Percentiles rank a stretch among this genome's conserved stretches.
These are phyloP conservation scores for Lycium barbarum DNA, from an alignment of 257 asterid genomes.

Conservation along the genomic window DNA sequence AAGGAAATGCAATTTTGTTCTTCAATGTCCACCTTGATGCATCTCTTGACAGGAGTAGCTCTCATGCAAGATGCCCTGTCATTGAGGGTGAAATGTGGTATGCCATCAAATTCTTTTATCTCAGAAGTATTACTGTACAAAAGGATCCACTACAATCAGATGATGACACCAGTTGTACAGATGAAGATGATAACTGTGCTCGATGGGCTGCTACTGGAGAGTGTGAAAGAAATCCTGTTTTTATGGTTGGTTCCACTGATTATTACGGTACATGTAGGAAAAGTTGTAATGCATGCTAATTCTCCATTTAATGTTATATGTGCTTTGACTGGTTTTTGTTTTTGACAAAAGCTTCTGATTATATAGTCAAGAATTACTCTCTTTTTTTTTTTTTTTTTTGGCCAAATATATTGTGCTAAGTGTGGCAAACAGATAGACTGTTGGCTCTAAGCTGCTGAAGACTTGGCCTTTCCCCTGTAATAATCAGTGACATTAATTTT, in stretches of 20 bases:
- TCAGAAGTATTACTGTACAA: conserved; percentile 34
- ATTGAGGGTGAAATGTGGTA: conserved; percentile 73
- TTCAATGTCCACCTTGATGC: conserved; percentile 72
- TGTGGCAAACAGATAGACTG: neutral
- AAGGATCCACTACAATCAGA: conserved; percentile 36
- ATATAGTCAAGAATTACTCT: neutral
- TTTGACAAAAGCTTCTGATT: neutral
- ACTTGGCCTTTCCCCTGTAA: conserved; percentile 20
- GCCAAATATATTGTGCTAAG: neutral
- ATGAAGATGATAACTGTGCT: conserved; percentile 83
- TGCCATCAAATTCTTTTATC: conserved; percentile 64
- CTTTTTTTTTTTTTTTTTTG: neutral
- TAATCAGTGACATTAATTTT: neutral
- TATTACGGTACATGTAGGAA: conserved; percentile 89
- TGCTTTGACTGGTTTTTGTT: neutral
- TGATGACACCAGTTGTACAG: conserved; percentile 56
- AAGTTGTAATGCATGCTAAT: conserved; percentile 78
- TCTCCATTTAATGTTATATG: too few species aligned
- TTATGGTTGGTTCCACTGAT: conserved; percentile 89
- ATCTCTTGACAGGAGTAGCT: conserved; percentile 66
- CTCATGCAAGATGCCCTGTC: conserved; percentile 75
- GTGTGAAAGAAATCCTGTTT: conserved; percentile 75
- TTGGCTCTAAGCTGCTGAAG: neutral
- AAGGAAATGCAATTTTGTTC: conserved; percentile 78
- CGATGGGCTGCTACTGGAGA: conserved; percentile 89